These are phyloP conservation scores for Mytilinidion resinicola DNA, from an alignment of 495 filamentous ascomycete species.

Conservation along the genomic window DNA sequence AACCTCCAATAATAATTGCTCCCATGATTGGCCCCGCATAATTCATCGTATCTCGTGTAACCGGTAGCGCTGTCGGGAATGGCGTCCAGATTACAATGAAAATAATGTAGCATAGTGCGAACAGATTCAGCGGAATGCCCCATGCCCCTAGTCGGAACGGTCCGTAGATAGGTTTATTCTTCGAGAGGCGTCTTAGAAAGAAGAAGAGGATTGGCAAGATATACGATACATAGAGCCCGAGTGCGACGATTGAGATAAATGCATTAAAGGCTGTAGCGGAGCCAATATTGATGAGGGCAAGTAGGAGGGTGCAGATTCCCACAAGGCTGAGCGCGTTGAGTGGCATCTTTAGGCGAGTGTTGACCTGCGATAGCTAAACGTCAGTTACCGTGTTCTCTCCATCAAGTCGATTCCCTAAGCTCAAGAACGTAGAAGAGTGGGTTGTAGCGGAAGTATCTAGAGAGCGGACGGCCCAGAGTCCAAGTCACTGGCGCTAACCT, in stretches of 20 bases:
- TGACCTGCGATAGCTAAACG: conserved; percentile 17
- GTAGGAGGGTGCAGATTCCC: conserved; percentile 34
- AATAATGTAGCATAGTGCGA: conserved; percentile 18
- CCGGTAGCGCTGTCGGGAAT: conserved; percentile 25
- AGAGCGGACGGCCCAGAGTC: no score
- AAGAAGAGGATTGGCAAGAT: conserved; percentile 43
- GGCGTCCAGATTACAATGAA: conserved; percentile 25
- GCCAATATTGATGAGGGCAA: conserved; percentile 50
- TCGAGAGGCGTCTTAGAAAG: conserved; percentile 25
- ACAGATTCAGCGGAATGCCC: conserved; percentile 22
- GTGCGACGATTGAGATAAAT: conserved; percentile 44
- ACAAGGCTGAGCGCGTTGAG: conserved; percentile 43
- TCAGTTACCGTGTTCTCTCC: no score
- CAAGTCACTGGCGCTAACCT: no score
- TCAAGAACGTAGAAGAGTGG: neutral
- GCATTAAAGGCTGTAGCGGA: conserved; percentile 45
- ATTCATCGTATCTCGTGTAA: conserved; percentile 28
- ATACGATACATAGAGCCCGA: conserved; percentile 48
- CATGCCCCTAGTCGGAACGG: conserved; percentile 21
- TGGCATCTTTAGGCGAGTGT: conserved; percentile 43
- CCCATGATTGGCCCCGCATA: conserved; percentile 28
- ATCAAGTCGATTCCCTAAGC: neutral
- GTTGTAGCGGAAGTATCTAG: neutral
- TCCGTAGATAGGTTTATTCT: conserved; percentile 8
- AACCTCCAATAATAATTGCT: conserved; percentile 12